phyloP scores from a whole-genome alignment of 371 early-diverging fungal species.

The Encephalitozoon intestinalis region DNA sequence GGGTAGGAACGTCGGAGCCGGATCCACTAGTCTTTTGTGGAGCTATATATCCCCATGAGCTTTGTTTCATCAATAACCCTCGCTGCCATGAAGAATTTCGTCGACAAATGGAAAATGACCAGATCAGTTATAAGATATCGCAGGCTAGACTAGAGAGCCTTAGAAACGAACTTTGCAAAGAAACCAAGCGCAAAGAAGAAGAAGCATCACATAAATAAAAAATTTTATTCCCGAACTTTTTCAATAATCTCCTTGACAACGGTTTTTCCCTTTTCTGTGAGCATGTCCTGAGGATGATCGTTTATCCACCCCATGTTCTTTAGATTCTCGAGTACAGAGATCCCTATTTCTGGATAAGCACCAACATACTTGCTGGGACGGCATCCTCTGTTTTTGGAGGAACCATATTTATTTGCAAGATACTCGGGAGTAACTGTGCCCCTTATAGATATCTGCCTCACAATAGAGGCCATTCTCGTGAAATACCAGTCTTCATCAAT shows the following conservation, averaged over 20 bases:
- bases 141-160: neutral
- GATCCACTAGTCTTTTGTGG: slow-evolving; percentile 46
- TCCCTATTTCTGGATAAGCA: slow-evolving; percentile 18
- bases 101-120: neutral
- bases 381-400: slow-evolving; percentile 44
- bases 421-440: slow-evolving; percentile 20
- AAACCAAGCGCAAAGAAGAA: neutral
- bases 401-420: slow-evolving; percentile 28
- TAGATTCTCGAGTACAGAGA: slow-evolving; percentile 36
- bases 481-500: slow-evolving; percentile 56
- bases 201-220: neutral
- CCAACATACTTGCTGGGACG: slow-evolving; percentile 43
- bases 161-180: neutral
- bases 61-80: slow-evolving; percentile 13
- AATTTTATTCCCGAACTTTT: slow-evolving; percentile 26
- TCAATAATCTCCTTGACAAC: slow-evolving; percentile 38
- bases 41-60: slow-evolving; percentile 14
- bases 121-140: neutral
- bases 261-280: slow-evolving; percentile 35
- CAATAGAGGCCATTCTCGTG: slow-evolving; percentile 55
- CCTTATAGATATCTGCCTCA: slow-evolving; percentile 42
- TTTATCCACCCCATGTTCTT: slow-evolving; percentile 47
- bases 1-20: slow-evolving; percentile 38
- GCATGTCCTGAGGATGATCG: slow-evolving; percentile 4
- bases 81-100: neutral